Percentiles rank a stretch among this genome's conserved stretches.
Conservation (phyloP, 2,329 filamentous ascomycete genomes). For the Penicillium sp. region DNA sequence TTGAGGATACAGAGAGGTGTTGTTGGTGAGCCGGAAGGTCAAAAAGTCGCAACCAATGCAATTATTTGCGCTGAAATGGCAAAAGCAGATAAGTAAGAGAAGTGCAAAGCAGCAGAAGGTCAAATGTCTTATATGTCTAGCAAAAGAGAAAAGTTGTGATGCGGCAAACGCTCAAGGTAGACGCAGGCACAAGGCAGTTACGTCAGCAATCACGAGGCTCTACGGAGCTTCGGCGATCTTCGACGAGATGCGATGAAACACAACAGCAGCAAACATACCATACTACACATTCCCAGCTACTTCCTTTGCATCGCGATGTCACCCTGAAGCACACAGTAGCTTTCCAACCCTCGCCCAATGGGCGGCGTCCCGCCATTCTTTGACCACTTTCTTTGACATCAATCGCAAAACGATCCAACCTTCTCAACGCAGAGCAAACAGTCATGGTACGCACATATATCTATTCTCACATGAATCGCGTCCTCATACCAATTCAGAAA, state of each 20-base stretch:
- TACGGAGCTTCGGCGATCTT: constrained; percentile 19
- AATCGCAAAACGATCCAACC: not conserved
- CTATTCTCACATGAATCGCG: not conserved
- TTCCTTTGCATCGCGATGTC: not conserved
- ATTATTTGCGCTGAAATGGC: not conserved
- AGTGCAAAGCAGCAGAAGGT: not conserved
- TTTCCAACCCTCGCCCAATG: constrained; percentile 6
- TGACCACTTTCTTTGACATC: constrained; percentile 17
- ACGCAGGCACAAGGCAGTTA: constrained; percentile 24
- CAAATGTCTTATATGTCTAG: not conserved
- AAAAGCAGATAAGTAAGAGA: not conserved
- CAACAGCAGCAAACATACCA: not conserved
- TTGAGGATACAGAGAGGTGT: constrained; percentile 7
- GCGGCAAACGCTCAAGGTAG: constrained; percentile 2
- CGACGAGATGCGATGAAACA: constrained; percentile 13
- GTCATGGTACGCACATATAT: constrained; percentile 25
- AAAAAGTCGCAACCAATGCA: not conserved
- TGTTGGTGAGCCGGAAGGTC: not conserved
- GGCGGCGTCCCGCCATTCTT: constrained; percentile 2
- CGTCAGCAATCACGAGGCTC: constrained; percentile 31
- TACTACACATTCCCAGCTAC: not conserved
- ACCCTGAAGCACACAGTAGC: not conserved
- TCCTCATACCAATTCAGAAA: not conserved
- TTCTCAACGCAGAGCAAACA: not conserved
- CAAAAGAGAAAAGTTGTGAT: not conserved